Conservation (phyloP, 2,329 filamentous ascomycete genomes). For the Apiospora aurea region DNA sequence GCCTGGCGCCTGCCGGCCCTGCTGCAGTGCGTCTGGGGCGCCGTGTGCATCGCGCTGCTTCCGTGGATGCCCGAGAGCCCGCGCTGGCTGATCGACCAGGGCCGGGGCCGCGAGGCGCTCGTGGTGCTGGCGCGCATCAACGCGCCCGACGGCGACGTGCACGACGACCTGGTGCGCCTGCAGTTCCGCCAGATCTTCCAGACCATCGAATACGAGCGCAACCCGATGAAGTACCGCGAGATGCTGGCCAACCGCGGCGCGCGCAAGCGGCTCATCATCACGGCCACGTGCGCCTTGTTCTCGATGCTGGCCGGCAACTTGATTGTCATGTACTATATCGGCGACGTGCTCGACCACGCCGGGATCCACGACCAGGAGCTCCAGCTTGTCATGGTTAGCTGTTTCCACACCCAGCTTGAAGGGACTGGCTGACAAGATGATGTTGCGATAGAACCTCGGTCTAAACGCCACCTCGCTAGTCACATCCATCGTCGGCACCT, state of each 20-base stretch:
- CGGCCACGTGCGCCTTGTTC: constrained; percentile 42
- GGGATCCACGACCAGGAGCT: constrained; percentile 51
- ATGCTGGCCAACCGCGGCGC: constrained; percentile 46
- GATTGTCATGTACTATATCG: constrained; percentile 51
- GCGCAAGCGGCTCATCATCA: constrained; percentile 48
- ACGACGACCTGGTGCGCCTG: constrained; percentile 46
- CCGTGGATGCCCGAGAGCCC: constrained; percentile 43
- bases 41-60: constrained; percentile 36
- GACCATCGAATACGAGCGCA: constrained; percentile 43
- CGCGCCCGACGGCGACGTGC: constrained; percentile 48
- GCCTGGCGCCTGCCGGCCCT: constrained; percentile 46
- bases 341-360: constrained; percentile 51
- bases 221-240: constrained; percentile 45
- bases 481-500: constrained; percentile 26
- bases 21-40: constrained; percentile 42
- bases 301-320: constrained; percentile 48
- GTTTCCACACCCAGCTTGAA: neutral
- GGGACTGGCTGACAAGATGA: neutral
- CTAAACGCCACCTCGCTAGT: constrained; percentile 29
- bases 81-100: constrained; percentile 45
- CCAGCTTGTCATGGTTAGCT: constrained; percentile 50
- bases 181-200: constrained; percentile 56
- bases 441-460: constrained; percentile 25
- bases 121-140: constrained; percentile 51
- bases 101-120: constrained; percentile 40